Conservation (phyloP, 1,284 basidiomycete species). For the Boletus smithii region DNA sequence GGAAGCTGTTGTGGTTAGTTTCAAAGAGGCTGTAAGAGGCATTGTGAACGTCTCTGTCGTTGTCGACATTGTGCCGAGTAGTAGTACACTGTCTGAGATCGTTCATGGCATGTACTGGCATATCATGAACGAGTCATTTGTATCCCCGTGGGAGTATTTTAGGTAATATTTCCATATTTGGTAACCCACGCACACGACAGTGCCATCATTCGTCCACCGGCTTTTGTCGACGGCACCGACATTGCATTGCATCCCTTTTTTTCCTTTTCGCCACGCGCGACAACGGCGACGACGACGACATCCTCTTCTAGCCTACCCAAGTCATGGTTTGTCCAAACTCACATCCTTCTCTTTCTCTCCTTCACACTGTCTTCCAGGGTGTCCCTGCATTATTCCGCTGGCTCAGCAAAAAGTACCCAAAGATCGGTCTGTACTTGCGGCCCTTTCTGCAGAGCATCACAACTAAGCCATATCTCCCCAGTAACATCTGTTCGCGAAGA, state of each 20-base stretch:
- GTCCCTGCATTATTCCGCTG: conserved; percentile 93
- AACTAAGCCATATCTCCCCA: conserved; percentile 27
- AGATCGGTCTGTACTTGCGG: conserved; percentile 64
- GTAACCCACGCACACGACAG: conserved; percentile 2
- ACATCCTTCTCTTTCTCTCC: neutral
- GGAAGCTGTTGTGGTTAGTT: conserved; percentile 13
- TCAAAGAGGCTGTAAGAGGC: conserved; percentile 19
- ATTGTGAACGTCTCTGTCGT: conserved; percentile 25
- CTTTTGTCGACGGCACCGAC: conserved; percentile 4
- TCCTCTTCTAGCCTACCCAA: neutral
- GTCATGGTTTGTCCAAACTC: conserved; percentile 18
- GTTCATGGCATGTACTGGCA: no score
- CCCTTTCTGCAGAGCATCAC: neutral
- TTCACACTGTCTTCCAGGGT: conserved; percentile 53
- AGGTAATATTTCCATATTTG: conserved; percentile 20
- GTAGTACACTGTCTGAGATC: neutral
- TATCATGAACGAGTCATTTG: conserved; percentile 14
- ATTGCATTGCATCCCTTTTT: neutral
- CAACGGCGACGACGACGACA: conserved; percentile 3
- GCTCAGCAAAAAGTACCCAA: conserved; percentile 96
- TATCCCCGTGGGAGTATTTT: conserved; percentile 25
- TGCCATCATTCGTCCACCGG: neutral
- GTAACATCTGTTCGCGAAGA: conserved; percentile 82
- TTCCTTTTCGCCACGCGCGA: neutral
- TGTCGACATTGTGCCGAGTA: conserved; percentile 24